Conservation (phyloP, 768 basidiomycete species). For the Suillus americanus region DNA sequence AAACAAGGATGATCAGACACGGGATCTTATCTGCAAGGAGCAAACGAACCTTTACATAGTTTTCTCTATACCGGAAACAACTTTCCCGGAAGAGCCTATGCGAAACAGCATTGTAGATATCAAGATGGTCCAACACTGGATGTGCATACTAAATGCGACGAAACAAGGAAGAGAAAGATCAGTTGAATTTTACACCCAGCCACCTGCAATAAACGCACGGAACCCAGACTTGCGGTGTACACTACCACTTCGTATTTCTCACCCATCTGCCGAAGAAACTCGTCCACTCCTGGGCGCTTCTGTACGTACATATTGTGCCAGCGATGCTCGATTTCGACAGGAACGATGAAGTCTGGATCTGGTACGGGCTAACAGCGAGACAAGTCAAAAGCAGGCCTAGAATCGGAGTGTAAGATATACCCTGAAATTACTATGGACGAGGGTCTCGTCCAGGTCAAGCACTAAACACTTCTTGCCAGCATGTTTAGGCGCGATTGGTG, state of each 20-base stretch:
- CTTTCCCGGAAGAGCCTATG: constrained; percentile 93
- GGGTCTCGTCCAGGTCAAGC: constrained; percentile 89
- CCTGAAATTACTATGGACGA: constrained; percentile 94
- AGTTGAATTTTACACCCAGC: constrained; percentile 6
- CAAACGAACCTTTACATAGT: constrained; percentile 84
- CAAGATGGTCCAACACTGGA: constrained; percentile 91
- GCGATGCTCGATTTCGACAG: constrained; percentile 93
- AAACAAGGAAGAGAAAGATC: constrained; percentile 11
- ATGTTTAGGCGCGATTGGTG: constrained; percentile 70
- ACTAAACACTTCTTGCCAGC: constrained; percentile 87
- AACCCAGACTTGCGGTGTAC: constrained; percentile 92
- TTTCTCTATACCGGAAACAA: constrained; percentile 94
- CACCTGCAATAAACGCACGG: constrained; percentile 50
- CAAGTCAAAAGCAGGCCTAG: not conserved
- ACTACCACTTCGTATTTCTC: constrained; percentile 94
- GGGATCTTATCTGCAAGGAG: not conserved
- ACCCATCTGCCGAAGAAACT: constrained; percentile 92
- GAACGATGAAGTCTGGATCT: constrained; percentile 94
- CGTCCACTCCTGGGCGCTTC: constrained; percentile 93
- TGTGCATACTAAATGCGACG: constrained; percentile 75
- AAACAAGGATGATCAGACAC: constrained; percentile 6
- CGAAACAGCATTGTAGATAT: constrained; percentile 80
- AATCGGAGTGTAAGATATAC: constrained; percentile 37
- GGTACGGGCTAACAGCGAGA: constrained; percentile 60
- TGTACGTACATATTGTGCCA: constrained; percentile 96